These are phyloP conservation scores for Thermothielavioides terrestris DNA, from an alignment of 495 filamentous ascomycete species.

Conservation along the genomic window DNA sequence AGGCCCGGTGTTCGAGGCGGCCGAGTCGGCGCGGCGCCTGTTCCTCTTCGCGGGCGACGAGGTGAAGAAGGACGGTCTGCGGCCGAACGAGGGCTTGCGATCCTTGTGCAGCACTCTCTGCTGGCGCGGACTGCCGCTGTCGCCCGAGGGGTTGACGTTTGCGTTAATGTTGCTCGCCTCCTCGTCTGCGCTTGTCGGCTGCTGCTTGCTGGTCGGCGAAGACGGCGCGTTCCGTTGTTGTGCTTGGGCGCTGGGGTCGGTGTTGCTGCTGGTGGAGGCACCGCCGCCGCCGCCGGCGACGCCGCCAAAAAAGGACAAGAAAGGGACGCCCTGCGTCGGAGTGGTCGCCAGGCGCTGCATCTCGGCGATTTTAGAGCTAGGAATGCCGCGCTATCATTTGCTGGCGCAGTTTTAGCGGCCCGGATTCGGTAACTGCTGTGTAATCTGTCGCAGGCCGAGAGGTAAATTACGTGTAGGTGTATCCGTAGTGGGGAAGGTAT, in stretches of 20 bases:
- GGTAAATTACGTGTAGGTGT: too few relatives aligned
- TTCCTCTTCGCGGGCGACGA: constrained; percentile 22
- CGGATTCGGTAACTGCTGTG: constrained; percentile 13
- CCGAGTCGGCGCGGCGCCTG: constrained; percentile 33
- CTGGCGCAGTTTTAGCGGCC: constrained; percentile 9
- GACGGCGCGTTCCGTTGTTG: not conserved
- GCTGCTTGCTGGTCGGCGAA: constrained; percentile 16
- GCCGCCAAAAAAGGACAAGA: constrained; percentile 36
- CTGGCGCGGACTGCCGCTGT: constrained; percentile 16
- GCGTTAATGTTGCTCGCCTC: too few relatives aligned
- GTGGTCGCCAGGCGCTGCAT: constrained; percentile 36
- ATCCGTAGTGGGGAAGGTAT: too few relatives aligned
- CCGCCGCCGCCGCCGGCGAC: constrained; percentile 10
- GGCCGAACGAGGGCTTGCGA: constrained; percentile 37
- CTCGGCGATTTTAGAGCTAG: constrained; percentile 13
- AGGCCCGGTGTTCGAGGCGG: constrained; percentile 17
- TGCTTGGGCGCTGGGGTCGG: constrained; percentile 12
- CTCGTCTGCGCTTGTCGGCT: constrained; percentile 34
- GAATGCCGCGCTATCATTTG: constrained; percentile 13
- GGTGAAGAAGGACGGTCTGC: constrained; percentile 35
- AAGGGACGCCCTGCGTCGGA: constrained; percentile 34
- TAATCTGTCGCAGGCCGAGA: too few relatives aligned
- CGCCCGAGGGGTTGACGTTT: too few relatives aligned
- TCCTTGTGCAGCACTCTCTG: constrained; percentile 36
- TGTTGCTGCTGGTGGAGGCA: constrained; percentile 12